Base-by-base conservation (phyloP, 495 filamentous ascomycete species). In the Podospora fimiseda region DNA sequence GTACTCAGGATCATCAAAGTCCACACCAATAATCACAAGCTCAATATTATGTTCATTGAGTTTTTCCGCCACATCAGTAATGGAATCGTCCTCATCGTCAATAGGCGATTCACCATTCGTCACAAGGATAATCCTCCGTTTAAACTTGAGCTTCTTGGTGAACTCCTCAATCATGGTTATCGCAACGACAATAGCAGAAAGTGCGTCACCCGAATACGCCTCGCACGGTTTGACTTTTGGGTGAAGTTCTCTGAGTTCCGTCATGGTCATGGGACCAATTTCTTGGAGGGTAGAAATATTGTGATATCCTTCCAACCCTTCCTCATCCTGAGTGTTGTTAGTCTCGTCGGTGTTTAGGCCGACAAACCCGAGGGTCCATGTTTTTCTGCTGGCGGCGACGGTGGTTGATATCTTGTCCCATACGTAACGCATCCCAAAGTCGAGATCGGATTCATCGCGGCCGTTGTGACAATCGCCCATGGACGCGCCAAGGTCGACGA, bases 381-480 rank as follows among this genome's bases (percentile, higher is more conserved):
- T 95, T 66, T 94, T 95, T 43, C 92, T 83, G 23, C 82, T 86
- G 20, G 86, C 88, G 13, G 84, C 78, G 52, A 98, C 83, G 9
- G 88, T 95, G 18, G 78, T 82, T 1, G 88, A 88, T 59, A 97
- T 94, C 60, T 84, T 90, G 68, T 96, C 93, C 93, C 93, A 99
- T 44, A 99, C 81, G 75, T 96, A 99, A 50, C 81, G 81, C 87
- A 97, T 85, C 16, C 83, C 79, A 77, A 82, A 97, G 50, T 96
- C 88, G 3, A 97, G 81, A 69, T 97, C 88, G 14, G 88, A 85
- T 62, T 90, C 77, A 6, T 68, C 60, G 45, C 94, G 82, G n/a
- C 84, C 90, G 74, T 84, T 74, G 55, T 80, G 79, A 54, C 75
- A 80, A 61, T 88, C 74, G 42, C 80, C 85, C 88, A 95, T 97